These are phyloP conservation scores for Hydnum rufescens DNA, from an alignment of 768 basidiomycete genomes.

Conservation along the genomic window DNA sequence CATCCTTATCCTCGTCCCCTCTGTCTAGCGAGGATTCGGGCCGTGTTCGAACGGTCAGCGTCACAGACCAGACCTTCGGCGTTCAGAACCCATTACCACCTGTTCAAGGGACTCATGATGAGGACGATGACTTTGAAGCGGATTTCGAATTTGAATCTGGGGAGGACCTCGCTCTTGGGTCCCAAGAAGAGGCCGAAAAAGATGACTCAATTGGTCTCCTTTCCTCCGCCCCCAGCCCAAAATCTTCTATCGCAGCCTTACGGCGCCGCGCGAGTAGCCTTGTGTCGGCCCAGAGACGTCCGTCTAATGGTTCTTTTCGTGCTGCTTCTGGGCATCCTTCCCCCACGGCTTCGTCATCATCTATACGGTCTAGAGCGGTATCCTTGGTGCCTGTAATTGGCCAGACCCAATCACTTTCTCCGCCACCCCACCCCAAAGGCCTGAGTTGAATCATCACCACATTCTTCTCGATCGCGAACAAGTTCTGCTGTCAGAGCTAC, in stretches of 20 bases:
- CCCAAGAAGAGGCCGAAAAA: constrained; percentile 8
- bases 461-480: not conserved
- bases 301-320: not conserved
- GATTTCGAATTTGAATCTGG: constrained; percentile 3
- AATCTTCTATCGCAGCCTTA: not conserved
- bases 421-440: not conserved
- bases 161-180: constrained; percentile 3
- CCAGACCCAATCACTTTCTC: not conserved
- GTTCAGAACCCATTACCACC: not conserved
- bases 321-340: not conserved
- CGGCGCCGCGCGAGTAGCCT: not conserved
- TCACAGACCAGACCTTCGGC: constrained; percentile 1
- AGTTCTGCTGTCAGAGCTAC: too few relatives aligned
- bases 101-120: constrained; percentile 5
- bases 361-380: not conserved
- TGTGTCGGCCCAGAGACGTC: not conserved
- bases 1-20: constrained; percentile 3
- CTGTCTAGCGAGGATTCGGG: not conserved
- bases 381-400: not conserved
- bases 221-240: not conserved
- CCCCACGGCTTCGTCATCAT: not conserved
- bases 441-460: not conserved
- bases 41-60: constrained; percentile 6
- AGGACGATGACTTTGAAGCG: constrained; percentile 4
- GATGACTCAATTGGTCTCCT: constrained; percentile 12